A percentile compares a stretch with the other conserved stretches of the same genome.
These are phyloP conservation scores for Ensete ventricosum DNA, from an alignment of 176 grass and related monocot species.

Conservation along the genomic window DNA sequence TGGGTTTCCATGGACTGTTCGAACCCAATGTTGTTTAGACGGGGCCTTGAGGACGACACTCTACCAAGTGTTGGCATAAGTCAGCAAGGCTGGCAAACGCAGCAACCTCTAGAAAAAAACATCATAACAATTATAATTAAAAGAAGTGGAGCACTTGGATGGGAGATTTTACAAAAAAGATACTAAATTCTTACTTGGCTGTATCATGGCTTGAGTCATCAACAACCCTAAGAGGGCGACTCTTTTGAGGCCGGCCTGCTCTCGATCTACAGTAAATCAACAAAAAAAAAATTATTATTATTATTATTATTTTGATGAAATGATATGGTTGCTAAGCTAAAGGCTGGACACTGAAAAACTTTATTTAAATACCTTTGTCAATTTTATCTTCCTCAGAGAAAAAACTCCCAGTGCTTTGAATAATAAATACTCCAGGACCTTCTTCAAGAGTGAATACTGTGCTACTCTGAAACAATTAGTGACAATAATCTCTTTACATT, in stretches of 20 bases:
- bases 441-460: conserved; percentile 52
- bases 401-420: conserved; percentile 45
- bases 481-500: not conserved
- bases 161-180: not conserved
- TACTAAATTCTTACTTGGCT: conserved; percentile 26
- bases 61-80: no score
- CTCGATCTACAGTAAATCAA: conserved; percentile 32
- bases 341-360: not conserved
- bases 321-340: not conserved
- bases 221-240: conserved; percentile 37
- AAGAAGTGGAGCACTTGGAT: no score
- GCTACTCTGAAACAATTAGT: conserved; percentile 29
- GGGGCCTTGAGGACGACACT: no score
- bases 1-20: no score
- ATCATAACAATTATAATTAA: no score
- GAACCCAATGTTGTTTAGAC: no score
- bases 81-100: not conserved
- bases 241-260: conserved; percentile 45
- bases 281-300: not conserved
- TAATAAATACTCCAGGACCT: conserved; percentile 34
- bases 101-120: no score
- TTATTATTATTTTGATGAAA: no score
- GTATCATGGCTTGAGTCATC: conserved; percentile 38
- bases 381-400: conserved; percentile 38
- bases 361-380: conserved; percentile 40